Conservation (phyloP, 129 eudicot species). For the Chrysanthemum makinoi region DNA sequence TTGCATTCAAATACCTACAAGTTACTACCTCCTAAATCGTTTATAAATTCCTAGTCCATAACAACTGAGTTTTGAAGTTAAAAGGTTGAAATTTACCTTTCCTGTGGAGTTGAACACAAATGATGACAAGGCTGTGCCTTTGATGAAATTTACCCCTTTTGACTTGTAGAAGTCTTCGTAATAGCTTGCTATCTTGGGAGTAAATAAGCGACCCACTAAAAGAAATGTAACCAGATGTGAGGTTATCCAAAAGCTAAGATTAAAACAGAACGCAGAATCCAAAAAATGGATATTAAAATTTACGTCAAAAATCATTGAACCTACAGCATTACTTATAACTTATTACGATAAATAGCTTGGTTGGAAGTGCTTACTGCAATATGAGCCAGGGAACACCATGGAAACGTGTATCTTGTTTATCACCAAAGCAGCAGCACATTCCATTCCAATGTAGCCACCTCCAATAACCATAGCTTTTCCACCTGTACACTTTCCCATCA, state of each 20-base stretch:
- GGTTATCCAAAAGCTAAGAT: background rate
- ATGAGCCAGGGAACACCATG: constrained; percentile 88
- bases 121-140: constrained; percentile 82
- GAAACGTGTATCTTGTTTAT: constrained; percentile 78
- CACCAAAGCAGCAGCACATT: constrained; percentile 95
- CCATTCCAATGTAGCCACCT: constrained; percentile 99
- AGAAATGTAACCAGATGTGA: background rate
- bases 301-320: background rate
- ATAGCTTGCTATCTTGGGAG: constrained; percentile 72
- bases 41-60: background rate
- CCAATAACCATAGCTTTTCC: constrained; percentile 90
- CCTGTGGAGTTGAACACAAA: constrained; percentile 64
- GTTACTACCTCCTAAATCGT: background rate
- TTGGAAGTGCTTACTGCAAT: constrained; percentile 59
- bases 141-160: constrained; percentile 78
- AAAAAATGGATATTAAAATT: background rate
- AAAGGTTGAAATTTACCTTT: constrained; percentile 45
- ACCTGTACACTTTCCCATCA: constrained; percentile 55
- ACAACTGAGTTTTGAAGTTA: constrained; percentile 16
- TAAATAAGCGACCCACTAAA: constrained; percentile 83
- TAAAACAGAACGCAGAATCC: background rate
- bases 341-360: background rate
- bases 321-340: background rate
- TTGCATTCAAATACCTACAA: no score
- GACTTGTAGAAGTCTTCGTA: constrained; percentile 86